Evolutionary conservation across 2,329 filamentous ascomycete genomes (phyloP), one percentile per base, ranked within the genome.

Genomic region (Colletotrichum endophyticum): DNA sequence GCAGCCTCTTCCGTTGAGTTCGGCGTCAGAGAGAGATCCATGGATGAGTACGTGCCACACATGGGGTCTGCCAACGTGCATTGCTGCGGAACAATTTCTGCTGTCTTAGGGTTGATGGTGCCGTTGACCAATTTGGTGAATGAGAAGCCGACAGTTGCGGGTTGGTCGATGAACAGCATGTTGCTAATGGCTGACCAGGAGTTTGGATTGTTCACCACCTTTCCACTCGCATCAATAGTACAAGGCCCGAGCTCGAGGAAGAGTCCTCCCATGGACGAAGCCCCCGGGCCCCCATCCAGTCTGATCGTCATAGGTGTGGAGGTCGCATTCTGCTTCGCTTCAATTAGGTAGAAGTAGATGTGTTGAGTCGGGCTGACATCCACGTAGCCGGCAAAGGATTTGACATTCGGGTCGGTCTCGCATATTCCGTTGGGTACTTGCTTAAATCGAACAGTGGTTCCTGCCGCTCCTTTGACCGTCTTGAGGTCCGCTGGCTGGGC

Each of bases 351-450:
- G 49, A 75, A 75, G 25, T 67, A 75, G 5, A 75, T 75, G 5
- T 75, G 69, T 11, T 75, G 73, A 19, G 69, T 75, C 1, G 61
- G 62, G 6, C 49, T 72, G 3, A 75, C 61, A 11, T 75, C 73
- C 19, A 72, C 73, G 22, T 75, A 75, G 28, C 73, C 73, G 22
- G 73, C 69, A n/a, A 75, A 72, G 22, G 44, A 30, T 28, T 75
- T 75, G 12, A 75, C 44, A 8, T 67, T 67, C 3, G 13, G 8
- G 19, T 75, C 49, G 8, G 61, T 66, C 61, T 75, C 69, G 36
- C 69, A 75, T 34, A 72, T 67, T 6, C 73, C 69, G 22, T 72
- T 72, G 12, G 73, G 61, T 8, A 75, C 73, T 28, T 67, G 16
- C 2, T 75, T 75, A 8, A 72, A 75, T n/a, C 69, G 44, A 13